Percentiles rank a stretch among this genome's conserved stretches.
These are phyloP conservation scores for Globisporangium parvum DNA, from an alignment of 352 stramenopile genomes.

Conservation along the genomic window DNA sequence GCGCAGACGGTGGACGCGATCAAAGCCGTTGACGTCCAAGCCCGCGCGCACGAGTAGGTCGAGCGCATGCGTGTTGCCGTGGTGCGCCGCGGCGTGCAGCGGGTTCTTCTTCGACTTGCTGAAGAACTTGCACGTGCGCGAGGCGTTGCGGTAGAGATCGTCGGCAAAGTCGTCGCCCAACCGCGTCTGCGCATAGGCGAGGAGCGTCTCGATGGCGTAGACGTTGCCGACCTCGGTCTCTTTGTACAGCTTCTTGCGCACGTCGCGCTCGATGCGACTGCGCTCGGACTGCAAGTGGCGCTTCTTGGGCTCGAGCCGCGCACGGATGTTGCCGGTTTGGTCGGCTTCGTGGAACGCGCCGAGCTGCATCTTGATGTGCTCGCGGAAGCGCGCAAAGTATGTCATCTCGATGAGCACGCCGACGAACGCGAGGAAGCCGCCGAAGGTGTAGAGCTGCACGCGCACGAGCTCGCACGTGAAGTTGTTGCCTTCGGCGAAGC, in stretches of 20 bases:
- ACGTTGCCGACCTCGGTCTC: conserved; percentile 61
- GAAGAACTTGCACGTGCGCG: conserved; percentile 48
- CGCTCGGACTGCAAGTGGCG: conserved; percentile 40
- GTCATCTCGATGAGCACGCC: conserved; percentile 61
- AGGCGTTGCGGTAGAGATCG: conserved; percentile 54
- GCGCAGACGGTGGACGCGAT: conserved; percentile 68
- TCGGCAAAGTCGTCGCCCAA: conserved; percentile 55
- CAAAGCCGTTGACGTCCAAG: conserved; percentile 56
- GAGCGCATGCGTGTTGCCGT: conserved; percentile 60
- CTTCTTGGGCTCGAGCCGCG: conserved; percentile 27
- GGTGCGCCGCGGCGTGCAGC: conserved; percentile 62
- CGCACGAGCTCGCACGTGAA: conserved; percentile 42
- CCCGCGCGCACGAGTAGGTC: conserved; percentile 42
- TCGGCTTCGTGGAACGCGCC: conserved; percentile 78
- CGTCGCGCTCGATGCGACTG: conserved; percentile 33
- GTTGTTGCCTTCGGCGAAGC: conserved; percentile 53
- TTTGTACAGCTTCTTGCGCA: conserved; percentile 73
- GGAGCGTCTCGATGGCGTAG: conserved; percentile 39
- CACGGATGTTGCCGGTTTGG: conserved; percentile 73
- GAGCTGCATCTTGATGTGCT: conserved; percentile 84
- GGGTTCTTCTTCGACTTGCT: conserved; percentile 76
- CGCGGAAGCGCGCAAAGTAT: conserved; percentile 79
- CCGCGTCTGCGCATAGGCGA: conserved; percentile 37
- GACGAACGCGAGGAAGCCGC: conserved; percentile 45
- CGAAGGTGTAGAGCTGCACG: conserved; percentile 35